These are phyloP conservation scores for Petunia hybrid DNA, from an alignment of 305 asterid species.

Conservation along the genomic window DNA sequence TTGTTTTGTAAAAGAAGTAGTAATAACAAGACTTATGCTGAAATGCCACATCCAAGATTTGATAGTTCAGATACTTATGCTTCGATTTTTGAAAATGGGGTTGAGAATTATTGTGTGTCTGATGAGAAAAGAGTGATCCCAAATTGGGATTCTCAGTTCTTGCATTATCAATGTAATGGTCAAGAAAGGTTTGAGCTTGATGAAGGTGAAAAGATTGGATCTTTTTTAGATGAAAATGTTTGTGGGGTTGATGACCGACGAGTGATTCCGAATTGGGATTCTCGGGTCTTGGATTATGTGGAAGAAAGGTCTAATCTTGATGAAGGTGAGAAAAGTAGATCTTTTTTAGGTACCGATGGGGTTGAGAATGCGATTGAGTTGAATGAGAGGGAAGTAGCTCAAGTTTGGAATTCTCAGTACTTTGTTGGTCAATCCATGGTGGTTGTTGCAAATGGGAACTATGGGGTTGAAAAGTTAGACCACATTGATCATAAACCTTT, in stretches of 20 bases:
- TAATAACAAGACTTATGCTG: conserved; percentile 21
- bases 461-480: conserved; percentile 24
- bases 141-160: conserved; percentile 40
- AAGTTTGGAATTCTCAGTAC: conserved; percentile 52
- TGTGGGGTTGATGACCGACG: conserved; percentile 41
- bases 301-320: conserved; percentile 37
- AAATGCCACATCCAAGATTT: conserved; percentile 44
- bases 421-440: conserved; percentile 61
- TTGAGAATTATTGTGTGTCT: conserved; percentile 53
- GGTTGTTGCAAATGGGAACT: conserved; percentile 58
- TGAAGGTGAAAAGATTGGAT: conserved; percentile 47
- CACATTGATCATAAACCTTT: conserved; percentile 64
- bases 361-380: conserved; percentile 30
- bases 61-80: conserved; percentile 46
- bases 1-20: conserved; percentile 62
- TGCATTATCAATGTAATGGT: conserved; percentile 31
- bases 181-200: conserved; percentile 37
- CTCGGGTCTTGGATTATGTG: conserved; percentile 27
- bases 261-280: conserved; percentile 43
- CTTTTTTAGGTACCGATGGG: conserved; percentile 42
- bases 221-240: conserved; percentile 45
- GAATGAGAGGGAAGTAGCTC: conserved; percentile 42
- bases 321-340: conserved; percentile 49
- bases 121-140: conserved; percentile 50
- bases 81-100: conserved; percentile 67